phyloP scores from a whole-genome alignment of 768 basidiomycete species.

The Nevesoporus exiguus region DNA sequence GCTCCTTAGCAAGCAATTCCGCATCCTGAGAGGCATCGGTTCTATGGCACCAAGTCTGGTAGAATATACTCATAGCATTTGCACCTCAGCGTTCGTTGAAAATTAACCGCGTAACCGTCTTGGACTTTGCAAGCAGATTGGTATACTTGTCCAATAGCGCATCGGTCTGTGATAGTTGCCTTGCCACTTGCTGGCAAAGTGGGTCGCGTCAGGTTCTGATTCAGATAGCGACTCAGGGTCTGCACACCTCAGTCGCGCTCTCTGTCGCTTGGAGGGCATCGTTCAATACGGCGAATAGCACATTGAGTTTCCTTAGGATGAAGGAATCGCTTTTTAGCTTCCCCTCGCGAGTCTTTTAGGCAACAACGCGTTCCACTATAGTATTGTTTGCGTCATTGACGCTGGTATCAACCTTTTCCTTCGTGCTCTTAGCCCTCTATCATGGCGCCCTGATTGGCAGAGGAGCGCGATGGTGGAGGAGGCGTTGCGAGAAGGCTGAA shows the following conservation, averaged over 20 bases:
- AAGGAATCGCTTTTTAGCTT: constrained; percentile 72
- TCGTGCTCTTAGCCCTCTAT: constrained; percentile 23
- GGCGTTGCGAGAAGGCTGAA: constrained; percentile 34
- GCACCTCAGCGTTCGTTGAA: constrained; percentile 81
- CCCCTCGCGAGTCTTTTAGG: constrained; percentile 54
- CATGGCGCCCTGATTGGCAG: constrained; percentile 25
- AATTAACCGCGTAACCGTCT: constrained; percentile 62
- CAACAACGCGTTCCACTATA: constrained; percentile 22
- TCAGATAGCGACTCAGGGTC: background rate
- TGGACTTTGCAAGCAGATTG: constrained; percentile 63
- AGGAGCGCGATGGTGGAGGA: constrained; percentile 14
- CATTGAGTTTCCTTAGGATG: constrained; percentile 68
- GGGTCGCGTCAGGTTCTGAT: background rate
- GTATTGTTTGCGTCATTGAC: constrained; percentile 21
- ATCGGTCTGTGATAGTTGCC: constrained; percentile 68
- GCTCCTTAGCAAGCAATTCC: constrained; percentile 45
- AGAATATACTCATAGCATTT: constrained; percentile 50
- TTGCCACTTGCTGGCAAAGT: constrained; percentile 52
- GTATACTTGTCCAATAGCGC: constrained; percentile 74
- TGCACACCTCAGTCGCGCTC: constrained; percentile 65
- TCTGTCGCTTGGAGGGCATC: constrained; percentile 62
- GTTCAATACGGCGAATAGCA: constrained; percentile 63
- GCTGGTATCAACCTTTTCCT: constrained; percentile 8
- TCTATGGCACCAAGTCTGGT: background rate
- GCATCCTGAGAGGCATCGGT: constrained; percentile 49